A percentile compares a stretch with the other conserved stretches of the same genome.
phyloP scores from a whole-genome alignment of 2,329 filamentous ascomycete species.

The Xylaria sp. region DNA sequence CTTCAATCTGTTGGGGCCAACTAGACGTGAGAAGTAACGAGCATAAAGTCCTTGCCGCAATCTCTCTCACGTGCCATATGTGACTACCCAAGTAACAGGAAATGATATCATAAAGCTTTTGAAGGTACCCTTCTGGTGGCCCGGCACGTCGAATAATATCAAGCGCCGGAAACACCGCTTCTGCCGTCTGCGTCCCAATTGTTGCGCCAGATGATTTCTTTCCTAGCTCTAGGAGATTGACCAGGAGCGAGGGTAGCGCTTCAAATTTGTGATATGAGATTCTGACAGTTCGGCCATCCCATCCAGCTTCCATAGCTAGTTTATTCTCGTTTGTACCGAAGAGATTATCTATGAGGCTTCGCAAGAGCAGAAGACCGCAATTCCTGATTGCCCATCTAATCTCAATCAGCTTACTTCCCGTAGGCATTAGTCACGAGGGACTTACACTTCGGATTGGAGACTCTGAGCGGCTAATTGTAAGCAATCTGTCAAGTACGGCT shows the following conservation, averaged over 20 bases:
- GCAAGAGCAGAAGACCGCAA: constrained; percentile 88
- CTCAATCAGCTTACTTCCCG: constrained; percentile 36
- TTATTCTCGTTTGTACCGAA: constrained; percentile 82
- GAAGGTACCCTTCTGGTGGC: constrained; percentile 67
- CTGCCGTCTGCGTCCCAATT: constrained; percentile 60
- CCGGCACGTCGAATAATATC: constrained; percentile 80
- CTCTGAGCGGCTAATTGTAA: constrained; percentile 83
- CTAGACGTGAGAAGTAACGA: constrained; percentile 66
- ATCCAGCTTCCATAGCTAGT: constrained; percentile 67
- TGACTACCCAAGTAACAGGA: constrained; percentile 72
- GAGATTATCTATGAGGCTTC: constrained; percentile 82
- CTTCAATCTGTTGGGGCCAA: constrained; percentile 58
- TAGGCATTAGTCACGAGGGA: constrained; percentile 17
- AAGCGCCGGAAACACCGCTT: constrained; percentile 84
- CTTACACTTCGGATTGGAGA: constrained; percentile 80
- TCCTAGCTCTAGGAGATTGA: constrained; percentile 68
- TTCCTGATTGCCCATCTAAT: constrained; percentile 91
- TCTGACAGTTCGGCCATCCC: constrained; percentile 71
- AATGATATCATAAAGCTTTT: constrained; percentile 68
- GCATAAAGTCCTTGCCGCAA: constrained; percentile 78
- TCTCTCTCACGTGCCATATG: constrained; percentile 84
- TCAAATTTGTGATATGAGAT: constrained; percentile 78
- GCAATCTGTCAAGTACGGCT: constrained; percentile 77
- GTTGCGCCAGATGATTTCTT: constrained; percentile 52
- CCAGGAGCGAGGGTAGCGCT: constrained; percentile 70